A percentile compares a stretch with the other conserved stretches of the same genome.
Conservation (phyloP, 768 basidiomycete genomes). For the Mycena belliarum region DNA sequence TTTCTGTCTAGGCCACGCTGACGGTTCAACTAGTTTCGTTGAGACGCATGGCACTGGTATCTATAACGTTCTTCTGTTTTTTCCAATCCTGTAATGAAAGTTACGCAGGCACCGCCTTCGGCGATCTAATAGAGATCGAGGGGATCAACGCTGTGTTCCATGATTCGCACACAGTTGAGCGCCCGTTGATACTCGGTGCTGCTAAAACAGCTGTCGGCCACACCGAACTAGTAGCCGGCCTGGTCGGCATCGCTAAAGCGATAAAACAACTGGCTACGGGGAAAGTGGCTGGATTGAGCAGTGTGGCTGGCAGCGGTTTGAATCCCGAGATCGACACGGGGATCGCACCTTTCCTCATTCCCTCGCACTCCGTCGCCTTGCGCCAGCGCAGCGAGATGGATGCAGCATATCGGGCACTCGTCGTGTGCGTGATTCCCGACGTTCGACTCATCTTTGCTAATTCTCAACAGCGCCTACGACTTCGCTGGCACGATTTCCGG, state of each 20-base stretch:
- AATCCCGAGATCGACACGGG: conserved; percentile 35
- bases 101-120: conserved; percentile 32
- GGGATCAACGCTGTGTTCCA: conserved; percentile 38
- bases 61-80: too few species aligned
- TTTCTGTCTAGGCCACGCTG: neutral
- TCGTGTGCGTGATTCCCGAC: conserved; percentile 27
- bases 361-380: conserved; percentile 23
- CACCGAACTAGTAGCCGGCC: conserved; percentile 34
- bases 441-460: neutral
- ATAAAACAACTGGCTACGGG: conserved; percentile 29
- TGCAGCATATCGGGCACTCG: conserved; percentile 27
- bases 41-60: conserved; percentile 39
- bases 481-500: conserved; percentile 39
- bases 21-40: conserved; percentile 28
- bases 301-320: conserved; percentile 31
- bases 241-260: conserved; percentile 34
- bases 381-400: conserved; percentile 14
- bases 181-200: conserved; percentile 35
- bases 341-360: conserved; percentile 33
- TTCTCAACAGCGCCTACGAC: conserved; percentile 32
- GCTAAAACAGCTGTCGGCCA: conserved; percentile 37
- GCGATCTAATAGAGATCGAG: conserved; percentile 38
- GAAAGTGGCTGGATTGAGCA: conserved; percentile 34
- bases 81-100: neutral
- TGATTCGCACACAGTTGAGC: conserved; percentile 29